Evolutionary conservation across 345 rosid species (phyloP).

Genomic region (Boechera stricta): DNA sequence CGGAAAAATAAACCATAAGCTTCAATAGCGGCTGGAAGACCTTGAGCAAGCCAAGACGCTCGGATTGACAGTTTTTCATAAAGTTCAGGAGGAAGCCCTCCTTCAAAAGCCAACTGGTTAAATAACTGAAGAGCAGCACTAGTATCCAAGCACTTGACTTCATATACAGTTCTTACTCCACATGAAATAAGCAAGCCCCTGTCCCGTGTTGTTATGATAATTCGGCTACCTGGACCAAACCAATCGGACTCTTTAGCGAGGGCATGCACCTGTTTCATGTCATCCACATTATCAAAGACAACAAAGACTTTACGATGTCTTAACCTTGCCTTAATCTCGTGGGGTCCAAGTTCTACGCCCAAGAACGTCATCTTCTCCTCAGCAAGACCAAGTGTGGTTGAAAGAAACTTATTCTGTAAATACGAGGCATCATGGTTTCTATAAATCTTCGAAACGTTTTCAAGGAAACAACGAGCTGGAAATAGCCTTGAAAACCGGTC

Average conservation of each 20-base stretch:
- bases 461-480: neutral
- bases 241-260: neutral
- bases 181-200: neutral
- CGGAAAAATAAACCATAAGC: slow-evolving; percentile 30
- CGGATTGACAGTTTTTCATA: neutral
- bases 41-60: slow-evolving; percentile 21
- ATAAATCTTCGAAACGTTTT: neutral
- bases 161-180: neutral
- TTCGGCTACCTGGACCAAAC: slow-evolving; percentile 32
- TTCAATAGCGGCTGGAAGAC: slow-evolving; percentile 42
- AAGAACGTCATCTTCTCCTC: neutral
- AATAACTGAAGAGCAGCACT: slow-evolving; percentile 20
- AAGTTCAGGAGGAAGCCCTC: slow-evolving; percentile 1
- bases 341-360: neutral
- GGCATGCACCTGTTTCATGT: neutral
- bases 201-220: slow-evolving; percentile 33
- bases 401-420: neutral
- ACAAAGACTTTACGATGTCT: neutral
- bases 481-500: neutral
- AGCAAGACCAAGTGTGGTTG: neutral
- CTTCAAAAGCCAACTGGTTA: neutral
- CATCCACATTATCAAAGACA: slow-evolving; percentile 28
- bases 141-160: slow-evolving; percentile 13
- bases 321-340: neutral
- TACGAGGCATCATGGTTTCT: neutral